Conservation (phyloP, 306 rosid genomes). For the Acacia acuminata region DNA sequence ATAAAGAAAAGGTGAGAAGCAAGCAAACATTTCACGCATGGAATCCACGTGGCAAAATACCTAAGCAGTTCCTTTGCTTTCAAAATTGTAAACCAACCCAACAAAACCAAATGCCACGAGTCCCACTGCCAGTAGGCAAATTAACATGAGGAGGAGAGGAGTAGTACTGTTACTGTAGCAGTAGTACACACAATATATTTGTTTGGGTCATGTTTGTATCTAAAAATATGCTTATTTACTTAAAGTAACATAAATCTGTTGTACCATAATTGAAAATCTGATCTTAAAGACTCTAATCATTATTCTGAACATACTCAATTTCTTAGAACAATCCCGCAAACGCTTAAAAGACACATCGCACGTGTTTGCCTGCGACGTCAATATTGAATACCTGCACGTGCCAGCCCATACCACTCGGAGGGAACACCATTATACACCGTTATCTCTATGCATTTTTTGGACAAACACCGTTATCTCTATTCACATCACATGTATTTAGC, state of each 20-base stretch:
- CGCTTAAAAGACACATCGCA: slow-evolving; percentile 56
- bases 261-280: too few relatives aligned
- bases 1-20: neutral
- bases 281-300: too few relatives aligned
- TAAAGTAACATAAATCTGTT: too few relatives aligned
- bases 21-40: neutral
- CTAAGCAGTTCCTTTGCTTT: neutral
- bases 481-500: neutral
- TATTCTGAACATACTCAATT: too few relatives aligned
- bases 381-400: slow-evolving; percentile 46
- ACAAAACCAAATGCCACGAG: neutral
- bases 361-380: slow-evolving; percentile 44
- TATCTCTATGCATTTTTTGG: neutral
- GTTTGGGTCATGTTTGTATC: too few relatives aligned
- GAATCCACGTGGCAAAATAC: slow-evolving; percentile 8
- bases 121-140: neutral
- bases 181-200: neutral
- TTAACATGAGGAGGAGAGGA: neutral
- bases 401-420: slow-evolving; percentile 28
- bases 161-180: neutral
- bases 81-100: neutral
- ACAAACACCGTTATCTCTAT: slow-evolving; percentile 23
- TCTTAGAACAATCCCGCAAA: slow-evolving; percentile 19
- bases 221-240: too few relatives aligned
- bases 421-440: neutral